Percentiles rank a stretch among this genome's conserved stretches.
Conservation (phyloP, 179 eudicot genomes). For the Nepenthes alata region DNA sequence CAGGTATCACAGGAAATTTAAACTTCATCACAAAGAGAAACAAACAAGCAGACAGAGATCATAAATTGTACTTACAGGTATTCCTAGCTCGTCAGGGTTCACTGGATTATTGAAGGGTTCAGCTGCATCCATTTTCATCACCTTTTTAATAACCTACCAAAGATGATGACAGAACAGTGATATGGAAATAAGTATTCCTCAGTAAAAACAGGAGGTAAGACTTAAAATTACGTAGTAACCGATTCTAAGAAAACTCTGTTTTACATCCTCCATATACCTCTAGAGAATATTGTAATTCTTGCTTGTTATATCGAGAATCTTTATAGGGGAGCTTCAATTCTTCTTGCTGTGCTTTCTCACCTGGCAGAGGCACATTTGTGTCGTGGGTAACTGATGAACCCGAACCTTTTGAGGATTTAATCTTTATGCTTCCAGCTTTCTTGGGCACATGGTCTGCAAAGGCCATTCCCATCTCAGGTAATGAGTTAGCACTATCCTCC, state of each 20-base stretch:
- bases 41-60: not conserved
- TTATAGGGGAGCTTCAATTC: slow-evolving; percentile 19
- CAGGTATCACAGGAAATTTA: too few relatives aligned
- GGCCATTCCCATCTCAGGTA: slow-evolving; percentile 23
- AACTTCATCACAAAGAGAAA: not conserved
- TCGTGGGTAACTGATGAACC: slow-evolving; percentile 25
- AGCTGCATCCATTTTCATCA: slow-evolving; percentile 95
- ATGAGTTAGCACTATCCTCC: slow-evolving; percentile 43
- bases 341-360: slow-evolving; percentile 19
- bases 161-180: not conserved
- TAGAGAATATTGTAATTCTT: slow-evolving; percentile 59
- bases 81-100: slow-evolving; percentile 68
- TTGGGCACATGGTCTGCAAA: slow-evolving; percentile 18
- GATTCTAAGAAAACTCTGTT: not conserved
- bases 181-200: slow-evolving; percentile 1
- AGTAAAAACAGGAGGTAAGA: not conserved
- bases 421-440: slow-evolving; percentile 39
- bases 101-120: slow-evolving; percentile 85
- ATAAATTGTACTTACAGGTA: slow-evolving; percentile 50
- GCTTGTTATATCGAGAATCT: slow-evolving; percentile 31
- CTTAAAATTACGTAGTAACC: too few relatives aligned
- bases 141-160: slow-evolving; percentile 54
- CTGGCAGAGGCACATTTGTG: slow-evolving; percentile 19
- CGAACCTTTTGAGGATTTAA: slow-evolving; percentile 33
- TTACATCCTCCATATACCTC: slow-evolving; percentile 37